Percentiles rank a stretch among this genome's conserved stretches.
phyloP scores from a whole-genome alignment of 805 yeast genomes.

The Candida adriatica region DNA sequence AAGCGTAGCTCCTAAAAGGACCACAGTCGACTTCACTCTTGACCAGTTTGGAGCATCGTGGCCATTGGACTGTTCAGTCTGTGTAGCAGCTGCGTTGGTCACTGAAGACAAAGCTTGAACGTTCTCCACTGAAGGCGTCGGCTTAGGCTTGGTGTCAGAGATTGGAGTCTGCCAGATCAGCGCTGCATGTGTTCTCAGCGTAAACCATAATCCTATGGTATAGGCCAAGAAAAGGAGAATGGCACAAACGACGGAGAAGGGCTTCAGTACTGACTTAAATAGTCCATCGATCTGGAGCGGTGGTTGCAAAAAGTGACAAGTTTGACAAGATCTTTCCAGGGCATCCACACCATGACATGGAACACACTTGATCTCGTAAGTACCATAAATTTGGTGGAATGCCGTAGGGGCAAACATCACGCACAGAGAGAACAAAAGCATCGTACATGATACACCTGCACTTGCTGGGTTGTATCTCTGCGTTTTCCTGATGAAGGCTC shows the following conservation, averaged over 20 bases:
- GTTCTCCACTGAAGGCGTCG: slow-evolving; percentile 11
- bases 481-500: slow-evolving; percentile 86
- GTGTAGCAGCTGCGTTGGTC: slow-evolving; percentile 4
- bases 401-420: slow-evolving; percentile 92
- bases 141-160: slow-evolving; percentile 22
- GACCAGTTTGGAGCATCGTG: slow-evolving; percentile 99
- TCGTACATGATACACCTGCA: slow-evolving; percentile 95
- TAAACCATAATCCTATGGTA: slow-evolving; percentile 83
- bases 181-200: slow-evolving; percentile 93
- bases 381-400: slow-evolving; percentile 84
- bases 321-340: slow-evolving; percentile 40
- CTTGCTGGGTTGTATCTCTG: slow-evolving; percentile 93
- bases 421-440: slow-evolving; percentile 84
- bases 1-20: slow-evolving; percentile 76
- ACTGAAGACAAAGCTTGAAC: slow-evolving; percentile 7
- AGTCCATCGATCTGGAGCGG: slow-evolving; percentile 62
- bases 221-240: slow-evolving; percentile 76
- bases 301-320: slow-evolving; percentile 75
- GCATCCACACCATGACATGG: slow-evolving; percentile 32
- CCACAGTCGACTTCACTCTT: slow-evolving; percentile 71
- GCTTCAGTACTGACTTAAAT: slow-evolving; percentile 64
- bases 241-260: slow-evolving; percentile 79
- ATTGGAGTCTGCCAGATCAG: slow-evolving; percentile 83
- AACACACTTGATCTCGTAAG: slow-evolving; percentile 68
- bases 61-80: slow-evolving; percentile 35